Percentiles rank a stretch among this genome's conserved stretches.
Conservation (phyloP, 371 early-diverging fungal species). For the Capillidium heterosporum region DNA sequence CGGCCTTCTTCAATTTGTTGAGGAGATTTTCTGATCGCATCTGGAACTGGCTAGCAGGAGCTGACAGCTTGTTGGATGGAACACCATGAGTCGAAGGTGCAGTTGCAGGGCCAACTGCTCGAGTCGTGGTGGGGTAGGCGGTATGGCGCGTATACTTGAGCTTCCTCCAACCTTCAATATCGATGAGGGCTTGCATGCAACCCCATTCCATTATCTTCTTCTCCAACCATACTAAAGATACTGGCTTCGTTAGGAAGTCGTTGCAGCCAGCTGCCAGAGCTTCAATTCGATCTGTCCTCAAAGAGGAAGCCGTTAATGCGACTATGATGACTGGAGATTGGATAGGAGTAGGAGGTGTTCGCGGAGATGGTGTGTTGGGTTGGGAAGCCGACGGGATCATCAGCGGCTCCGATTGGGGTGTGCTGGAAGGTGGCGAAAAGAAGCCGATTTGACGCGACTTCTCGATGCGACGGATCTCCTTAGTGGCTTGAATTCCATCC, state of each 20-base stretch:
- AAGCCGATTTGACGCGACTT: constrained; percentile 38
- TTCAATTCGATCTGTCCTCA: constrained; percentile 52
- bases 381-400: constrained; percentile 3
- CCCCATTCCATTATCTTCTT: constrained; percentile 83
- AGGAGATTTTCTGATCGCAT: constrained; percentile 2
- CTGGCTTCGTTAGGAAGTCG: constrained; percentile 76
- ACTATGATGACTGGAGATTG: constrained; percentile 72
- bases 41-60: background rate
- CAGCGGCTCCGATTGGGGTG: constrained; percentile 4
- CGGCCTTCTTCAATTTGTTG: background rate
- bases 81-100: background rate
- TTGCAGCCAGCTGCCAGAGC: constrained; percentile 79
- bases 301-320: constrained; percentile 64
- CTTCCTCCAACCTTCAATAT: constrained; percentile 60
- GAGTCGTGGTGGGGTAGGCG: background rate
- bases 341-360: constrained; percentile 15
- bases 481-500: constrained; percentile 65
- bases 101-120: background rate
- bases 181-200: constrained; percentile 79
- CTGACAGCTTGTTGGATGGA: background rate
- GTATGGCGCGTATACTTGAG: background rate
- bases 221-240: constrained; percentile 63
- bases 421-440: constrained; percentile 17
- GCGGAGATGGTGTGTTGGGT: constrained; percentile 6
- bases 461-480: constrained; percentile 47